A percentile compares a stretch with the other conserved stretches of the same genome.
Evolutionary conservation across 768 basidiomycete species (phyloP).

Genomic region (Cyclocybe aegerita): DNA sequence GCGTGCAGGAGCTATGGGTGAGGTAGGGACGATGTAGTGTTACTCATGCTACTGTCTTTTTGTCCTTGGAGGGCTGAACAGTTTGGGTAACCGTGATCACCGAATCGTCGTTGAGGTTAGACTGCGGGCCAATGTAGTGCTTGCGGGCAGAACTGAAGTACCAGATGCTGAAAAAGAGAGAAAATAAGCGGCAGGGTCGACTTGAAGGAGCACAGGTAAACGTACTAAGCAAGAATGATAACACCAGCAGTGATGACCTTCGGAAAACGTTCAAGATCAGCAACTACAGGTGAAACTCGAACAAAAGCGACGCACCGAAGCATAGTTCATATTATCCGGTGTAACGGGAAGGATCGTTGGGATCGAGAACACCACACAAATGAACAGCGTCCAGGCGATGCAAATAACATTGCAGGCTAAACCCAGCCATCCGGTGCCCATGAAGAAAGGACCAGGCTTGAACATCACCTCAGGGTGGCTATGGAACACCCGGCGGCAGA

Average conservation of each 20-base stretch:
- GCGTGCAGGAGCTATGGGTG: background rate
- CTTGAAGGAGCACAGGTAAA: conserved; percentile 8
- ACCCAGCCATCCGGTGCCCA: conserved; percentile 69
- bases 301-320: conserved; percentile 47
- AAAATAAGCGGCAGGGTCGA: conserved; percentile 5
- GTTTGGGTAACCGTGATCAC: conserved; percentile 11
- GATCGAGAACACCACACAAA: conserved; percentile 70
- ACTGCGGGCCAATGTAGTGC: conserved; percentile 60
- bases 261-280: background rate
- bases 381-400: conserved; percentile 68
- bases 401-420: conserved; percentile 62
- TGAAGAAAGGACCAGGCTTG: conserved; percentile 85
- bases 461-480: conserved; percentile 82
- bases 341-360: conserved; percentile 72
- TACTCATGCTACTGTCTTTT: conserved; percentile 4
- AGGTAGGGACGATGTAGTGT: background rate
- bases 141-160: conserved; percentile 51
- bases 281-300: background rate
- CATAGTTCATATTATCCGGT: conserved; percentile 76
- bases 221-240: conserved; percentile 52
- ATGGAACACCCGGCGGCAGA: conserved; percentile 64
- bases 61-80: conserved; percentile 6
- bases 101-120: conserved; percentile 41
- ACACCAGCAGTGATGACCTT: conserved; percentile 55
- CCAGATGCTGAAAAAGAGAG: conserved; percentile 38